These are phyloP conservation scores for Nectriaceae sp. DNA, from an alignment of 2,329 filamentous ascomycete genomes.

Conservation along the genomic window DNA sequence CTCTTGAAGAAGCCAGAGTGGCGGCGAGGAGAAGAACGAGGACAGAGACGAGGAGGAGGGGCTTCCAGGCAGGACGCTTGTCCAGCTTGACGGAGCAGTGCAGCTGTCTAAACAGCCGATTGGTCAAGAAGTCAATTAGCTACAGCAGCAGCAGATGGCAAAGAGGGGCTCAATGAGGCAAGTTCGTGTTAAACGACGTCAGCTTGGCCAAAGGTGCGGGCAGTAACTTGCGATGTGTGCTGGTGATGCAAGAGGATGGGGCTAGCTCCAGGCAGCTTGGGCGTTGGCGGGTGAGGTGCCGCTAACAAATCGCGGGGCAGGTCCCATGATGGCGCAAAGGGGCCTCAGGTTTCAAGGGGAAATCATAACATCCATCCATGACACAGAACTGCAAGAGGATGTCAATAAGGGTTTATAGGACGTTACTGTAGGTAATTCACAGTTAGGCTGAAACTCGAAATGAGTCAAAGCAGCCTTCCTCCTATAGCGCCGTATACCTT, in stretches of 20 bases:
- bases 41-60: conserved; percentile 47
- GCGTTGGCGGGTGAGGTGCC: conserved; percentile 7
- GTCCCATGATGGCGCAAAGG: conserved; percentile 14
- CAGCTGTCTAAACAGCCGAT: conserved; percentile 20
- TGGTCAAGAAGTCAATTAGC: conserved; percentile 12
- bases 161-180: conserved; percentile 23
- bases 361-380: too few relatives aligned
- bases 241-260: conserved; percentile 23
- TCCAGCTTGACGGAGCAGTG: conserved; percentile 29
- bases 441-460: too few relatives aligned
- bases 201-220: too few relatives aligned
- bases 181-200: too few relatives aligned
- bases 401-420: too few relatives aligned
- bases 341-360: neutral
- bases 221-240: too few relatives aligned
- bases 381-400: too few relatives aligned
- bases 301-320: conserved; percentile 27
- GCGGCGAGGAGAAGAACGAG: conserved; percentile 59
- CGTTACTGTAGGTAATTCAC: too few relatives aligned
- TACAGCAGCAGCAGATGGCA: conserved; percentile 4
- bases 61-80: conserved; percentile 26
- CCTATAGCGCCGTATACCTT: too few relatives aligned
- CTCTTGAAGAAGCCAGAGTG: conserved; percentile 68
- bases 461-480: too few relatives aligned
- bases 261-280: conserved; percentile 18